Evolutionary conservation across 805 yeast genomes (phyloP).

Genomic region (Candida tammaniensis): DNA sequence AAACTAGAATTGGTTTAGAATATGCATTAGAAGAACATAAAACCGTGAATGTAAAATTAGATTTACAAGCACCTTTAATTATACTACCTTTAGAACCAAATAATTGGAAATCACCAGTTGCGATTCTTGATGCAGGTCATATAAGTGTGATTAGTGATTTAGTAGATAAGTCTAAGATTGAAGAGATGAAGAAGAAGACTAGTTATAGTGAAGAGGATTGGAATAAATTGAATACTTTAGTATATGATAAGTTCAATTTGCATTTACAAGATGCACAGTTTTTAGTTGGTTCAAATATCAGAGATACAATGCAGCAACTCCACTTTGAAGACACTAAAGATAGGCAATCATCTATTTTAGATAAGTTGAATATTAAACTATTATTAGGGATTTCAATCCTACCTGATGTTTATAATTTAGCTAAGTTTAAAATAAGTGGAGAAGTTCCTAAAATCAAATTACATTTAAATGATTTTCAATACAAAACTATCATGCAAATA

Average conservation of each 20-base stretch:
- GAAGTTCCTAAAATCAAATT: slow-evolving; percentile 71
- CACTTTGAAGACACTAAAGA: slow-evolving; percentile 38
- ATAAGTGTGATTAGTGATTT: slow-evolving; percentile 79
- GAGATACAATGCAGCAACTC: slow-evolving; percentile 72
- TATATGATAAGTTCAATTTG: slow-evolving; percentile 86
- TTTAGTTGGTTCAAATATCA: slow-evolving; percentile 78
- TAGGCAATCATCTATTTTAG: slow-evolving; percentile 63
- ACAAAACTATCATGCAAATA: slow-evolving; percentile 79
- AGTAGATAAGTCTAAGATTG: slow-evolving; percentile 65
- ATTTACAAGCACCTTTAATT: slow-evolving; percentile 90
- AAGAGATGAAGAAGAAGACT: slow-evolving; percentile 63
- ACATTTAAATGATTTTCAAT: slow-evolving; percentile 82
- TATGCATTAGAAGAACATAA: slow-evolving; percentile 94
- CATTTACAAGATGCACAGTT: slow-evolving; percentile 83
- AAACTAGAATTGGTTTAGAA: slow-evolving; percentile 88
- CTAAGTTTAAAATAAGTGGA: slow-evolving; percentile 72
- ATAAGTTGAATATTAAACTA: slow-evolving; percentile 71
- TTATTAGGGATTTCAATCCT: slow-evolving; percentile 79
- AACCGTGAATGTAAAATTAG: slow-evolving; percentile 79
- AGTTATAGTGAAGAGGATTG: slow-evolving; percentile 67
- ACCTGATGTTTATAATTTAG: slow-evolving; percentile 72
- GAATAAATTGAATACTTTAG: slow-evolving; percentile 66
- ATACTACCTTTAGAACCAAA: slow-evolving; percentile 81
- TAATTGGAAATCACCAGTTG: slow-evolving; percentile 81
- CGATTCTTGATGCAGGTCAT: slow-evolving; percentile 94